Percentiles rank a stretch among this genome's conserved stretches.
Evolutionary conservation across 768 basidiomycete genomes (phyloP).

Genomic region (Termitomyces sp.): DNA sequence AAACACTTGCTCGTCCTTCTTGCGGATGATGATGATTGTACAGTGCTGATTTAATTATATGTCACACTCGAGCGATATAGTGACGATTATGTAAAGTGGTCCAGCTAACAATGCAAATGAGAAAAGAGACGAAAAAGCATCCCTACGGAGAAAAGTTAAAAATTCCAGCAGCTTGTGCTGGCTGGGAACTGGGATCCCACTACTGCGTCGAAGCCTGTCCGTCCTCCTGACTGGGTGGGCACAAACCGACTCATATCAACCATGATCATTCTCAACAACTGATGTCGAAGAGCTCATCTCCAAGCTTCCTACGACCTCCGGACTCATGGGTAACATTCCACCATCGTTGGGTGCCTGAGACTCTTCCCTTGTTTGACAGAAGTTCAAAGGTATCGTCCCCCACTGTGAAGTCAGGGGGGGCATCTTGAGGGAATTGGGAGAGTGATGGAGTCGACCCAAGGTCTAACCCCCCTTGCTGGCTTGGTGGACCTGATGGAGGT

Average conservation of each 20-base stretch:
- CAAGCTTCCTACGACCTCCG: background rate
- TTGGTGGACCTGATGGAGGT: no score
- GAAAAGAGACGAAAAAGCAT: background rate
- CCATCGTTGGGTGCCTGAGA: background rate
- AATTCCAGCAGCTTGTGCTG: background rate
- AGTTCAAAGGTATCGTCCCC: background rate
- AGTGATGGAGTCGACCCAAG: background rate
- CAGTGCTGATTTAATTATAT: no score
- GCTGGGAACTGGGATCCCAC: background rate
- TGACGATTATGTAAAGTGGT: no score
- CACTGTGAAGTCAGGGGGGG: background rate
- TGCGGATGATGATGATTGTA: no score
- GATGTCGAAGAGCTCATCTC: background rate
- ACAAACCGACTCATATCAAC: background rate
- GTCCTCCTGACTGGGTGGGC: background rate
- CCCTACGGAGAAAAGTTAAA: background rate
- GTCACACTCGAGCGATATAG: no score
- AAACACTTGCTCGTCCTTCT: no score
- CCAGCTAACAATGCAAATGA: background rate
- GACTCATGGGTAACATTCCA: background rate
- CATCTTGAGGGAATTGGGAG: background rate
- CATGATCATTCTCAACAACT: background rate
- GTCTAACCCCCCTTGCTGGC: background rate
- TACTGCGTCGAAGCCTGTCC: background rate
- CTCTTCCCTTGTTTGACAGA: background rate